Conservation (phyloP, 208 protist genomes). For the Trichomonas vaginalis region DNA sequence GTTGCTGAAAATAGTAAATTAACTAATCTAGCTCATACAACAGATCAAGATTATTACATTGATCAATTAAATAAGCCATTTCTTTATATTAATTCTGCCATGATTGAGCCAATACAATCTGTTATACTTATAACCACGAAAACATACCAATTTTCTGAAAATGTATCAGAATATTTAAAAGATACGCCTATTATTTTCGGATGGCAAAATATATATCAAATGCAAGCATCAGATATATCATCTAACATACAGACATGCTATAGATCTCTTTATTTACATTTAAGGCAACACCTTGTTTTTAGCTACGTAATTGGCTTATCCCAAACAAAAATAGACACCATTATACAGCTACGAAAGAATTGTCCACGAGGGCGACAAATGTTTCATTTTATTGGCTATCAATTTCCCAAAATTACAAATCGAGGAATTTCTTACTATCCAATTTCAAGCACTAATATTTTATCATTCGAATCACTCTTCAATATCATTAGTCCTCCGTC, state of each 20-base stretch:
- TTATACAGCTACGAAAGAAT: background rate
- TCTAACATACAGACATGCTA: background rate
- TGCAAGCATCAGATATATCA: background rate
- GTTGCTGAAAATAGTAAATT: background rate
- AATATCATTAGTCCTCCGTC: background rate
- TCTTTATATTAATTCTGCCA: background rate
- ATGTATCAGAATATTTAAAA: background rate
- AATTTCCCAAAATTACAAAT: background rate
- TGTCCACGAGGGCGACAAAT: background rate
- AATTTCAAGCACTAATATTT: background rate
- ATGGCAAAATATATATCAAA: background rate
- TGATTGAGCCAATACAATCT: background rate
- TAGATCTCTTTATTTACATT: background rate
- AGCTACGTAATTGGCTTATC: background rate
- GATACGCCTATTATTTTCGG: background rate
- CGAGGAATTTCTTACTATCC: background rate
- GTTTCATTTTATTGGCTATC: background rate
- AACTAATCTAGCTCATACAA: background rate
- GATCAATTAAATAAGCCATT: slow-evolving; percentile 4
- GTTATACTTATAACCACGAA: background rate
- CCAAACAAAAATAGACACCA: background rate
- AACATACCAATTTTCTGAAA: background rate
- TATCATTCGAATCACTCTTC: background rate
- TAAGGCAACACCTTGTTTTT: background rate
- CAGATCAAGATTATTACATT: background rate